phyloP scores from a whole-genome alignment of 2,329 filamentous ascomycete genomes.

The Stachybotrys echinatus region DNA sequence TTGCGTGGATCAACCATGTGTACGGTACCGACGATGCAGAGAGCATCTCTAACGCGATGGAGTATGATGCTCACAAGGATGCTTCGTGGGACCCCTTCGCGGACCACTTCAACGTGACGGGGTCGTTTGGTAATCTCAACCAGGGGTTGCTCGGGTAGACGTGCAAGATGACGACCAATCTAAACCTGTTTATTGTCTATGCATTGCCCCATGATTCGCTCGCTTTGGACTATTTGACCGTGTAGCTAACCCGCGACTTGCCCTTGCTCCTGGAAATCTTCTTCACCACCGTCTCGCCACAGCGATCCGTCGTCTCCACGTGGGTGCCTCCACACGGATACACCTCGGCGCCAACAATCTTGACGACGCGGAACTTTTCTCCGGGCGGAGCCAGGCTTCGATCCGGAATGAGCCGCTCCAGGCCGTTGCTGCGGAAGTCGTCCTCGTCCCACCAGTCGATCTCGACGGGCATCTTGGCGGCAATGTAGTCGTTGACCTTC shows the following conservation, averaged over 20 bases:
- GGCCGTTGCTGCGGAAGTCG: slow-evolving; percentile 48
- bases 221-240: too few relatives aligned
- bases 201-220: too few relatives aligned
- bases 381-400: slow-evolving; percentile 23
- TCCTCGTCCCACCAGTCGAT: slow-evolving; percentile 62
- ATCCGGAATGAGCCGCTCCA: slow-evolving; percentile 52
- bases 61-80: background rate
- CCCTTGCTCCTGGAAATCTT: slow-evolving; percentile 64
- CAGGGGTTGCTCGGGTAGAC: too few relatives aligned
- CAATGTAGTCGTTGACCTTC: slow-evolving; percentile 54
- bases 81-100: slow-evolving; percentile 1
- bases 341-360: slow-evolving; percentile 61
- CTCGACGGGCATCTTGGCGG: slow-evolving; percentile 49
- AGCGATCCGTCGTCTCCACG: slow-evolving; percentile 53
- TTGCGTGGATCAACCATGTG: slow-evolving; percentile 16
- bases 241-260: slow-evolving; percentile 51
- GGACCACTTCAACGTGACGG: background rate
- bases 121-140: background rate
- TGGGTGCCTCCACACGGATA: slow-evolving; percentile 76
- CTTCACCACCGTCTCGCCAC: slow-evolving; percentile 57
- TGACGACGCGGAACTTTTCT: slow-evolving; percentile 59
- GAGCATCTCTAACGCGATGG: slow-evolving; percentile 27
- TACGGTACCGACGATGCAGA: slow-evolving; percentile 29
- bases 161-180: too few relatives aligned
- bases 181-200: too few relatives aligned